Base-by-base conservation (phyloP, 2,329 filamentous ascomycete genomes). In the Leptographium galeiforme region DNA sequence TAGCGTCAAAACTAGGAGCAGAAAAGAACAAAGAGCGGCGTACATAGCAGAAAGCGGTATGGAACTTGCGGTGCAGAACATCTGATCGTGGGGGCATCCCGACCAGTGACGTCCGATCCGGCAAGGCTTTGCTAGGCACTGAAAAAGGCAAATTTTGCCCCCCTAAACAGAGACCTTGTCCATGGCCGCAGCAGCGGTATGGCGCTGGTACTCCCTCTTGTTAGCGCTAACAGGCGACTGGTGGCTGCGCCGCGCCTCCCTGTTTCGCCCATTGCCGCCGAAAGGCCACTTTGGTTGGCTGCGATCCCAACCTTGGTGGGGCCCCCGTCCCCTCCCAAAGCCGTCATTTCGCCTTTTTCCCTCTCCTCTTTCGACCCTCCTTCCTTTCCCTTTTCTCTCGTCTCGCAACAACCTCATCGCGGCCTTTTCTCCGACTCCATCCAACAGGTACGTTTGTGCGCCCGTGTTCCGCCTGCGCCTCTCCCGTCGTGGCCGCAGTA, bases 1-100 rank as follows among this genome's bases (percentile, higher is more conserved):
- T 87, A n/a, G 25, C 25, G 25, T 25, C 25, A 25, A 25, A 25
- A 25, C 25, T 25, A 25, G 25, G 25, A 3, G 25, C 25, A 25
- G 41, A 13, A 25, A 11, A 32, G 11, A 32, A 30, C 8, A 14
- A 14, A 44, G n/a, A 8, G 41, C 18, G 7, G 19, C 5, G 19
- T 6, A 25, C 8, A 48, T 7, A 36, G 46, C 14, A 36, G 12
- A 38, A 19, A 18, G 25, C 25, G 25, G 25, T 25, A 25, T 25
- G 5, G 25, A 25, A 25, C 25, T 25, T 25, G 25, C 25, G 25
- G 25, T 25, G 25, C 25, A 25, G 25, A 25, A 25, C 25, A 25
- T 25, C 25, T 25, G 25, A 25, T 25, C 25, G 25, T 25, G 25
- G 25, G 25, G 25, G 25, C 25, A 25, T 25, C 25, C 25, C 25